A percentile compares a stretch with the other conserved stretches of the same genome.
Conservation (phyloP, 2,329 filamentous ascomycete genomes). For the Epichloe hybrida region DNA sequence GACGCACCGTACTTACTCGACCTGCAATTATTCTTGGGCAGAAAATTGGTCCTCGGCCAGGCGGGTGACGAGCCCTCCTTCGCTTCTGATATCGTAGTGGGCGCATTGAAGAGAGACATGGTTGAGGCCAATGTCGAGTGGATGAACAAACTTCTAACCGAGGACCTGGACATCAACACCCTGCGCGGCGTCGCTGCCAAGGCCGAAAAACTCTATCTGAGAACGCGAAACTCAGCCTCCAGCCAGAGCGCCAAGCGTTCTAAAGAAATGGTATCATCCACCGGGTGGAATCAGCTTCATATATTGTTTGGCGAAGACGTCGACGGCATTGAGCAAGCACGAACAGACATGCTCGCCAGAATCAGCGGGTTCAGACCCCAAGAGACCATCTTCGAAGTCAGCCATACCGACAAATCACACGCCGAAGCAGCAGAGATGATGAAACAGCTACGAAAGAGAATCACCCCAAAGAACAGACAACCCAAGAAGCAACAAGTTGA, state of each 20-base stretch:
- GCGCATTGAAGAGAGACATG: conserved; percentile 56
- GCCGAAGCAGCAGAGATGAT: conserved; percentile 62
- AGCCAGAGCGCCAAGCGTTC: conserved; percentile 79
- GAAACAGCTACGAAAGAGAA: conserved; percentile 56
- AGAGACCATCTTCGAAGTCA: conserved; percentile 95
- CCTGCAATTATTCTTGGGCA: conserved; percentile 86
- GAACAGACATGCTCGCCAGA: conserved; percentile 74
- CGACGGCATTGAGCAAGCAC: conserved; percentile 52
- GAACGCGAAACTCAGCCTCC: conserved; percentile 81
- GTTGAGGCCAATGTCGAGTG: conserved; percentile 71
- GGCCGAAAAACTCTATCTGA: conserved; percentile 85
- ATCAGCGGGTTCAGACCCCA: conserved; percentile 80
- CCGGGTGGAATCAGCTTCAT: conserved; percentile 62
- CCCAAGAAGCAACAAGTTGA: conserved; percentile 27
- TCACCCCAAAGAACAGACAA: conserved; percentile 39
- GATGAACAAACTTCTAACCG: conserved; percentile 63
- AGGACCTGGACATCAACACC: conserved; percentile 58
- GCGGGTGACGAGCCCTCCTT: conserved; percentile 52
- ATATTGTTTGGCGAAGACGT: conserved; percentile 64
- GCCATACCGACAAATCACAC: conserved; percentile 52
- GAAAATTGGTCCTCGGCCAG: conserved; percentile 64
- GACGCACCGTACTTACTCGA: conserved; percentile 90
- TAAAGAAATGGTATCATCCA: conserved; percentile 59
- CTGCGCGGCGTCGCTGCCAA: conserved; percentile 66
- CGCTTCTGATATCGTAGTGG: conserved; percentile 72